Conservation (phyloP, 2,329 filamentous ascomycete species). For the Fusarium fracticaudum region DNA sequence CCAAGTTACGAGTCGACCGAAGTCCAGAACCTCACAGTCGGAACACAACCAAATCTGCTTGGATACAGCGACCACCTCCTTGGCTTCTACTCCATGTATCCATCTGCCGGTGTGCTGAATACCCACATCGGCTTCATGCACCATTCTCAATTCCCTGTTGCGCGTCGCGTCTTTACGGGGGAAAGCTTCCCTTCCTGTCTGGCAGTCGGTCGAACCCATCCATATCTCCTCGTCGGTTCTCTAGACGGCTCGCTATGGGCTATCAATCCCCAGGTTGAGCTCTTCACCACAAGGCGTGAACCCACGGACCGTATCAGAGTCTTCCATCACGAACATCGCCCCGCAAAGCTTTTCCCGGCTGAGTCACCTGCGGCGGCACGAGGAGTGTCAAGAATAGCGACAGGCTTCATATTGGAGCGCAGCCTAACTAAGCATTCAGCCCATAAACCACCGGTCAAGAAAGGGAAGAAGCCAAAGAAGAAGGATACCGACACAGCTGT, state of each 20-base stretch:
- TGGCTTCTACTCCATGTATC: constrained; percentile 63
- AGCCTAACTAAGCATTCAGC: constrained; percentile 59
- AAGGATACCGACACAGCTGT: constrained; percentile 47
- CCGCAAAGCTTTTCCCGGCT: constrained; percentile 44
- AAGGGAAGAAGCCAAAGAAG: constrained; percentile 50
- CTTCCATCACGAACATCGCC: constrained; percentile 64
- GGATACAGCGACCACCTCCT: constrained; percentile 65
- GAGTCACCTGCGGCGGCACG: constrained; percentile 47
- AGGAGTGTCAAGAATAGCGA: constrained; percentile 61
- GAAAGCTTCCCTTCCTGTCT: constrained; percentile 62
- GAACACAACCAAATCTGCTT: constrained; percentile 63
- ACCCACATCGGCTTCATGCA: constrained; percentile 64
- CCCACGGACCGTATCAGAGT: constrained; percentile 51
- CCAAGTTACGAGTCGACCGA: constrained; percentile 65
- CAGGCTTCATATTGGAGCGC: constrained; percentile 61
- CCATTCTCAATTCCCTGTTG: constrained; percentile 61
- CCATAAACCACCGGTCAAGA: constrained; percentile 51
- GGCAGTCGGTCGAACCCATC: constrained; percentile 60
- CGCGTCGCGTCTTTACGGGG: constrained; percentile 61
- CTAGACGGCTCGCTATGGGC: constrained; percentile 64
- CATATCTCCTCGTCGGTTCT: constrained; percentile 63
- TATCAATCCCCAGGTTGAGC: constrained; percentile 51
- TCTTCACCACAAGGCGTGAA: constrained; percentile 49
- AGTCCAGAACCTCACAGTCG: constrained; percentile 60
- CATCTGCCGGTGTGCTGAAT: constrained; percentile 63